Percentiles rank a stretch among this genome's conserved stretches.
These are phyloP conservation scores for Aspergillus sp. DNA, from an alignment of 2,329 filamentous ascomycete species.

Conservation along the genomic window DNA sequence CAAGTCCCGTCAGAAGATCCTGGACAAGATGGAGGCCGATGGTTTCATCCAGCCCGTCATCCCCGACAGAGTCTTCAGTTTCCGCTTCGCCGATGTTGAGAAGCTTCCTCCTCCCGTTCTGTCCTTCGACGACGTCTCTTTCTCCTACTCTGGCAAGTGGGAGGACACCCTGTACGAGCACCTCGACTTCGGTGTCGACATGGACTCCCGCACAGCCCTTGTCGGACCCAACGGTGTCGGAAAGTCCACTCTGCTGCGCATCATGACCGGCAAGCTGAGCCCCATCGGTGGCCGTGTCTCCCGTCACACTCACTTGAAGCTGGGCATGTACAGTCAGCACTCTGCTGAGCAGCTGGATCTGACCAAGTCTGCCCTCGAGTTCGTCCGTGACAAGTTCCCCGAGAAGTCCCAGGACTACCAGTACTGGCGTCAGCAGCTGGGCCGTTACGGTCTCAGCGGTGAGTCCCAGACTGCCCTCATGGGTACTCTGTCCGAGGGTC, in stretches of 20 bases:
- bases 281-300: slow-evolving; percentile 80
- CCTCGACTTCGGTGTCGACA: slow-evolving; percentile 97
- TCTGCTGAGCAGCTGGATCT: slow-evolving; percentile 97
- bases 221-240: slow-evolving; percentile 99
- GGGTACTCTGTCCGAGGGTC: slow-evolving; percentile 95
- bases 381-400: slow-evolving; percentile 92
- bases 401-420: slow-evolving; percentile 94
- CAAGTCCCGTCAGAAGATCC: slow-evolving; percentile 98
- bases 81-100: slow-evolving; percentile 97
- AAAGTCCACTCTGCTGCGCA: slow-evolving; percentile 91
- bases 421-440: slow-evolving; percentile 98
- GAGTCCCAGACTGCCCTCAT: slow-evolving; percentile 95
- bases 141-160: slow-evolving; percentile 89
- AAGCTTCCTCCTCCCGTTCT: slow-evolving; percentile 98
- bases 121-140: slow-evolving; percentile 95
- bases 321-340: slow-evolving; percentile 97
- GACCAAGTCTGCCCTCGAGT: slow-evolving; percentile 96
- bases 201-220: slow-evolving; percentile 96
- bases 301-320: slow-evolving; percentile 96
- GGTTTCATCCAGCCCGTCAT: slow-evolving; percentile 93
- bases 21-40: slow-evolving; percentile 99
- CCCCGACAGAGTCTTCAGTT: slow-evolving; percentile 86
- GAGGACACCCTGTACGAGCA: slow-evolving; percentile 95
- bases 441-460: slow-evolving; percentile 88
- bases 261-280: slow-evolving; percentile 94